Base-by-base conservation (phyloP, 2,329 filamentous ascomycete species). In the Sarocladium brachiariae region DNA sequence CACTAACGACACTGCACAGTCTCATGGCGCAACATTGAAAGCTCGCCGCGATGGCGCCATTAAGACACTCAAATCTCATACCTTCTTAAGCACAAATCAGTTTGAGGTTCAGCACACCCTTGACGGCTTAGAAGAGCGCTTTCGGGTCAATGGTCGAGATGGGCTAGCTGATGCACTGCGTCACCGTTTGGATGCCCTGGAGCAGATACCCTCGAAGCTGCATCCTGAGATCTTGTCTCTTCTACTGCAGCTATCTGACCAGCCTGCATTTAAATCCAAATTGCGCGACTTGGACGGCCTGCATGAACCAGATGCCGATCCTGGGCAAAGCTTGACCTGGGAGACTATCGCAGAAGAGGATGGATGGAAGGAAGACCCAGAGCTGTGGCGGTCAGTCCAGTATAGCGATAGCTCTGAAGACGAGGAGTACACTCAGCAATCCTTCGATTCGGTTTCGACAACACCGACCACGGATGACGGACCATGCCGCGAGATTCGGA, bases 41-140 rank as follows among this genome's bases (percentile, higher is more conserved):
- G 52, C 65, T 14, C 65, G 71, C 19, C 74, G 70, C 51, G 77
- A 84, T 49, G 68, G 68, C 21, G 70, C 73, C 31, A 58, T 83
- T 25, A 74, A 73, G 25, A 72, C 61, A 43, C 63, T 86, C 31
- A 77, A 76, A 47, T 67, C 76, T 27, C 73, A 82, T 56, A 77
- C 67, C 43, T 81, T 79, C 62, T 70, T 78, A 30, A 78, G 85
- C 33, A 88, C 84, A 1, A 88, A 92, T 60, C 86, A 88, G 57
- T 91, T 91, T 61, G 82, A 87, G 39, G 79, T 91, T 18, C 70
- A 77, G 34, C 76, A 76, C 33, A 76, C 75, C 31, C 72, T 92
- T 2, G 73, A 81, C 46, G 87, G 87, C 1, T 73, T 96, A 2
- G 84, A 91, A 57, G 93, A 97, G 69, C 90, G 92, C 58, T 93